Evolutionary conservation across 2,329 filamentous ascomycete genomes (phyloP).

Genomic region (Epichloe gansuensis): DNA sequence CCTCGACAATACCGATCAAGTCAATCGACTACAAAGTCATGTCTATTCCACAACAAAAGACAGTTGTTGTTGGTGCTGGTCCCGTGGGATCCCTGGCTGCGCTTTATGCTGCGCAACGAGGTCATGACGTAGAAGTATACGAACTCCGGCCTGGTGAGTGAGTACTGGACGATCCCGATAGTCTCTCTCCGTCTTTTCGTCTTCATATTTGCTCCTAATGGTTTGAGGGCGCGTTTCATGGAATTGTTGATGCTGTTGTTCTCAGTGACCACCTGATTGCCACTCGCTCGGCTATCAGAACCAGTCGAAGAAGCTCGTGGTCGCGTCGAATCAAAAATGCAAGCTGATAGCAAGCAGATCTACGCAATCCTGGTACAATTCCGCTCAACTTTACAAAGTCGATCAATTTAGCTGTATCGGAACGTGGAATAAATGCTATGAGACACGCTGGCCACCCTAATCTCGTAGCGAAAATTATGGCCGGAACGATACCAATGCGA

Average conservation of each 20-base stretch:
- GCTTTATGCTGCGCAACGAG: slow-evolving; percentile 80
- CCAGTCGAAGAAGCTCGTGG: neutral
- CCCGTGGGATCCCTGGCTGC: slow-evolving; percentile 88
- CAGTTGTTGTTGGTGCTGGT: slow-evolving; percentile 79
- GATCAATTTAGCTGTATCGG: slow-evolving; percentile 93
- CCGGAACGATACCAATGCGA: slow-evolving; percentile 78
- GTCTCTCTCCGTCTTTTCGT: neutral
- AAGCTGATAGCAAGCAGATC: slow-evolving; percentile 44
- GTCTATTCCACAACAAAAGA: slow-evolving; percentile 42
- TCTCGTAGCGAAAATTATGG: slow-evolving; percentile 63
- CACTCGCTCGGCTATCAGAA: neutral
- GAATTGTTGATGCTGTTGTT: neutral
- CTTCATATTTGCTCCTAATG: too few species aligned
- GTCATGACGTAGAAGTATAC: slow-evolving; percentile 85
- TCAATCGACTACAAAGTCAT: neutral
- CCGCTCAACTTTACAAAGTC: slow-evolving; percentile 95
- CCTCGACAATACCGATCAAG: neutral
- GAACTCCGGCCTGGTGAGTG: slow-evolving; percentile 87
- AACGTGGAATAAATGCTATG: slow-evolving; percentile 85
- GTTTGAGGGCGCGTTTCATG: too few species aligned
- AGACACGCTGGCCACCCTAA: slow-evolving; percentile 52
- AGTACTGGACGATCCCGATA: slow-evolving; percentile 18
- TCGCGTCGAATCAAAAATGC: neutral
- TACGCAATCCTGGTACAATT: slow-evolving; percentile 68
- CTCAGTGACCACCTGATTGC: neutral